These are phyloP conservation scores for Karstenula rhodostoma DNA, from an alignment of 2,329 filamentous ascomycete genomes.

Conservation along the genomic window DNA sequence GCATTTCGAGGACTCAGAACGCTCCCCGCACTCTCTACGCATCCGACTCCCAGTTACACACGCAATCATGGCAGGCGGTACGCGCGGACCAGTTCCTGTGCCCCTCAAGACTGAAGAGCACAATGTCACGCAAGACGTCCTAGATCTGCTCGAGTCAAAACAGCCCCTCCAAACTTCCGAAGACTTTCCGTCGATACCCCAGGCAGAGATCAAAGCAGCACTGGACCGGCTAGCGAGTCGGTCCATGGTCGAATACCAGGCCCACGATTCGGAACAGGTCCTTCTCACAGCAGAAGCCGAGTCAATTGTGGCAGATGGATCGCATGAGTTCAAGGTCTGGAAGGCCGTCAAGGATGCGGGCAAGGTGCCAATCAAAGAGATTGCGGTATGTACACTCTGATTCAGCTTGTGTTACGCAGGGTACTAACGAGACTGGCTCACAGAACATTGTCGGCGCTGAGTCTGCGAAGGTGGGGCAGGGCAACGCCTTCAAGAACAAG, in stretches of 20 bases:
- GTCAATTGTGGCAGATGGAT: slow-evolving; percentile 67
- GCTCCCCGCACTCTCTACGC: slow-evolving; percentile 28
- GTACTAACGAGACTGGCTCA: slow-evolving; percentile 48
- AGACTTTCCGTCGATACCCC: slow-evolving; percentile 56
- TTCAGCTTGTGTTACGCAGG: background rate
- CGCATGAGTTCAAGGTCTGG: slow-evolving; percentile 62
- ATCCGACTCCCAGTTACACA: slow-evolving; percentile 18
- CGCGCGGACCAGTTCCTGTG: slow-evolving; percentile 58
- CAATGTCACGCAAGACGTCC: slow-evolving; percentile 78
- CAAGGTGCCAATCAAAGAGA: slow-evolving; percentile 56
- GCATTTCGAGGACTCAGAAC: slow-evolving; percentile 12
- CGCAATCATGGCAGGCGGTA: slow-evolving; percentile 54
- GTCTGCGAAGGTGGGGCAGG: slow-evolving; percentile 84
- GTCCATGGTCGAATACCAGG: slow-evolving; percentile 86
- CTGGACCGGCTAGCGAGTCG: slow-evolving; percentile 85
- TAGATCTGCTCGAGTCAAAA: slow-evolving; percentile 69
- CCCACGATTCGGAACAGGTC: slow-evolving; percentile 80
- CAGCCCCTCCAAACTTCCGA: slow-evolving; percentile 61
- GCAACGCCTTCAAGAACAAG: slow-evolving; percentile 85
- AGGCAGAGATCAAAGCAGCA: slow-evolving; percentile 76
- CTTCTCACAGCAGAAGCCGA: slow-evolving; percentile 81
- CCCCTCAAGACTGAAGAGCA: slow-evolving; percentile 48
- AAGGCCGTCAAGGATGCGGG: slow-evolving; percentile 56
- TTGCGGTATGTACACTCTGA: slow-evolving; percentile 47
- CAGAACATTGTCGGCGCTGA: slow-evolving; percentile 73